Evolutionary conservation across 345 rosid genomes (phyloP).

Genomic region (Pistacia atlantica): DNA sequence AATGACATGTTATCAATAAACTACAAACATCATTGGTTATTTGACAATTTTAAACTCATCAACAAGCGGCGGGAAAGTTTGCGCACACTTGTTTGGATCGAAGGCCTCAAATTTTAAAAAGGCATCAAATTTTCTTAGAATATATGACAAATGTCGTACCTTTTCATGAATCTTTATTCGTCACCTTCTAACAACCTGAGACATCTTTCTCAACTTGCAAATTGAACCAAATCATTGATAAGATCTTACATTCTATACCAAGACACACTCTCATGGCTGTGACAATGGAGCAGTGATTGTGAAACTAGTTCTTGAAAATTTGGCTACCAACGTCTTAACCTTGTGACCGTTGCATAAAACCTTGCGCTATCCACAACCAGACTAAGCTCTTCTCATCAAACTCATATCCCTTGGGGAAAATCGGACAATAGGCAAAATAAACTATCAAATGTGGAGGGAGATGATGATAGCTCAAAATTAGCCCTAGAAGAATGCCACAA

Average conservation of each 20-base stretch:
- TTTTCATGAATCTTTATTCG: conserved; percentile 11
- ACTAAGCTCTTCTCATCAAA: not conserved
- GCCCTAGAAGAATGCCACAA: not conserved
- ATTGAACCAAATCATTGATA: conserved; percentile 36
- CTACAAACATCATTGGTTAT: not conserved
- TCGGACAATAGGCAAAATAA: conserved; percentile 5
- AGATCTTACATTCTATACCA: not conserved
- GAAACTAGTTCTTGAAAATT: not conserved
- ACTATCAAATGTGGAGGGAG: conserved; percentile 26
- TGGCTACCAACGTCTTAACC: not conserved
- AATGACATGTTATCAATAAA: not conserved
- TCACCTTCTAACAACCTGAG: conserved; percentile 27
- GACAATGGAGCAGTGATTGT: not conserved
- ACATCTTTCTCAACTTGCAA: conserved; percentile 30
- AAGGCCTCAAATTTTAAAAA: not conserved
- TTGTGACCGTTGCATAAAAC: not conserved
- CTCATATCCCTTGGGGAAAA: not conserved
- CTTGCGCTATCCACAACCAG: conserved; percentile 1
- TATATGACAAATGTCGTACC: conserved; percentile 39
- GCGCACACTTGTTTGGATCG: conserved; percentile 1
- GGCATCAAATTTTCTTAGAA: not conserved
- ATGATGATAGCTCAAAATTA: conserved; percentile 24
- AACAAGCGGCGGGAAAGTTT: conserved; percentile 1
- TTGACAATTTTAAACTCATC: not conserved
- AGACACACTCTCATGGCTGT: not conserved